Conservation (phyloP, 179 eudicot species). For the Silene noctiflora region DNA sequence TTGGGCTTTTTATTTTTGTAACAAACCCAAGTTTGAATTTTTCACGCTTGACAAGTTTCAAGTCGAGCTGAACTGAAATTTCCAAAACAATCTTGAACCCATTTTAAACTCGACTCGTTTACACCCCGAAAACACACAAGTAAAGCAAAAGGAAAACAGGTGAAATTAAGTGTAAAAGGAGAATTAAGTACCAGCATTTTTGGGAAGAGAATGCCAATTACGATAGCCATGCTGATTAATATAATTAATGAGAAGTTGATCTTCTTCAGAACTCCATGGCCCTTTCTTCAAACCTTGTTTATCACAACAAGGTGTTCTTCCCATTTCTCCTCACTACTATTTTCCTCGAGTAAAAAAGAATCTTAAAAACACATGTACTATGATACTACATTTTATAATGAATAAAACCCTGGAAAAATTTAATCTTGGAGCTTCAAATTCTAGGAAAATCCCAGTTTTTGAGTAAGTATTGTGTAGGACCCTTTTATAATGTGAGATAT, state of each 20-base stretch:
- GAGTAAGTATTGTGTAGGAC: too few relatives aligned
- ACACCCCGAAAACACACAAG: not conserved
- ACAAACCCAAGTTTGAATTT: too few relatives aligned
- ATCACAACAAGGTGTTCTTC: conserved; percentile 39
- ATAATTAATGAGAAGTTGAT: conserved; percentile 35
- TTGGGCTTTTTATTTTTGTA: too few relatives aligned
- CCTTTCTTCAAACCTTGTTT: conserved; percentile 47
- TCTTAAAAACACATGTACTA: too few relatives aligned
- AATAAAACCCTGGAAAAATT: too few relatives aligned
- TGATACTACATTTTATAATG: too few relatives aligned
- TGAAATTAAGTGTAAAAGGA: not conserved
- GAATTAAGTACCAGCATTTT: conserved; percentile 38
- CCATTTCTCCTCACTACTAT: conserved; percentile 25
- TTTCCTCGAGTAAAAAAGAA: not conserved
- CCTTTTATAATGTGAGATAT: too few relatives aligned
- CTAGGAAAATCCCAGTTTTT: too few relatives aligned
- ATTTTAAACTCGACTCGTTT: not conserved
- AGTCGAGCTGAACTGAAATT: too few relatives aligned
- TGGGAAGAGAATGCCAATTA: conserved; percentile 45
- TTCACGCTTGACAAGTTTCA: too few relatives aligned
- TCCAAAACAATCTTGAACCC: not conserved
- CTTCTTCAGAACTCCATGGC: conserved; percentile 48
- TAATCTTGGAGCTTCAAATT: too few relatives aligned
- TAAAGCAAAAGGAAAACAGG: conserved; percentile 2
- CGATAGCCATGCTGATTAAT: conserved; percentile 37